Evolutionary conservation across 495 filamentous ascomycete genomes (phyloP).

Genomic region (Penicillium coprophilum): DNA sequence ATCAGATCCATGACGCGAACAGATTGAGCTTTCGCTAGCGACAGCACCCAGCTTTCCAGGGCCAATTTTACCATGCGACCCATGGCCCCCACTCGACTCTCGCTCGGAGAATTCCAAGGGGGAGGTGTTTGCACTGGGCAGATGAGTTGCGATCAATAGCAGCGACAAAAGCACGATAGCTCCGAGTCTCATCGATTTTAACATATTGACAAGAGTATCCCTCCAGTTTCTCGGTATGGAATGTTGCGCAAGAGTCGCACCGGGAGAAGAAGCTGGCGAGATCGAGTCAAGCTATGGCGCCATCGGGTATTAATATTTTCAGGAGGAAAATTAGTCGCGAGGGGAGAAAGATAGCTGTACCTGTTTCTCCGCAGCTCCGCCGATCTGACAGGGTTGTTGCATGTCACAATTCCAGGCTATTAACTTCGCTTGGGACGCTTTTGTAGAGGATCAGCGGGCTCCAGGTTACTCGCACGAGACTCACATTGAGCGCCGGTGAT

Average conservation of each 20-base stretch:
- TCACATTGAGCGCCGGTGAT: not conserved
- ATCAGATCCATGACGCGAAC: slow-evolving; percentile 72
- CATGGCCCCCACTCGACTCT: not conserved
- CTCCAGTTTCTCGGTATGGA: slow-evolving; percentile 1
- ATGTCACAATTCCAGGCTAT: not conserved
- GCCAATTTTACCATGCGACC: slow-evolving; percentile 11
- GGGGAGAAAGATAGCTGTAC: slow-evolving; percentile 22
- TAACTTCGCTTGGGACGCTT: not conserved
- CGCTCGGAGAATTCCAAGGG: slow-evolving; percentile 22
- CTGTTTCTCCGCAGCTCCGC: slow-evolving; percentile 40
- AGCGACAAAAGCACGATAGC: slow-evolving; percentile 23
- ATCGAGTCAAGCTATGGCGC: slow-evolving; percentile 8
- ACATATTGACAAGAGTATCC: slow-evolving; percentile 10
- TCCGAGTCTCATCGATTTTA: slow-evolving; percentile 19
- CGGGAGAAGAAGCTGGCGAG: not conserved
- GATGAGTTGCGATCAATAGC: slow-evolving; percentile 24
- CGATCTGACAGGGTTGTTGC: slow-evolving; percentile 7
- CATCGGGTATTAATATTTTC: not conserved
- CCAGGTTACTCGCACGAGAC: not conserved
- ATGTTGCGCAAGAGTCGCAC: not conserved
- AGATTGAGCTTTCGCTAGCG: slow-evolving; percentile 74
- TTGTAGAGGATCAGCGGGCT: not conserved
- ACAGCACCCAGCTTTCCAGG: slow-evolving; percentile 64
- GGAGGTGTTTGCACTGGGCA: slow-evolving; percentile 26
- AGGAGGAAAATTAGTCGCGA: not conserved